These are phyloP conservation scores for Camellia japonica DNA, from an alignment of 148 eudicot genomes.

Conservation along the genomic window DNA sequence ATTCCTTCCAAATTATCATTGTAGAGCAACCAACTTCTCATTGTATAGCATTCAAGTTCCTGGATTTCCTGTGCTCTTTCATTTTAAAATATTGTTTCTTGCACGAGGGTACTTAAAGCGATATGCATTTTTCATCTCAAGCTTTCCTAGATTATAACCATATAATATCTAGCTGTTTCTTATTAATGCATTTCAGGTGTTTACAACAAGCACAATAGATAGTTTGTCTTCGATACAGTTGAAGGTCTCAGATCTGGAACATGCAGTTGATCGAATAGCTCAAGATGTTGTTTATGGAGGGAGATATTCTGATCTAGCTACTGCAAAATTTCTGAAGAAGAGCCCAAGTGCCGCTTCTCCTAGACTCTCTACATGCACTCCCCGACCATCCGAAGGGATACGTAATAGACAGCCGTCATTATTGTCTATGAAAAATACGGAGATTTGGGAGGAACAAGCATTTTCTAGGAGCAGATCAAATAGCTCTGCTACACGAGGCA, in stretches of 20 bases:
- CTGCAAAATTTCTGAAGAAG: conserved; percentile 40
- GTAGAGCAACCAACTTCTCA: neutral
- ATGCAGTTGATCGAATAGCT: conserved; percentile 54
- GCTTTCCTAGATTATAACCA: neutral
- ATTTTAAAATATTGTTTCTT: neutral
- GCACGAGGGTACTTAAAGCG: neutral
- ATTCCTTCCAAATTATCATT: neutral
- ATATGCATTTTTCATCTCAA: neutral
- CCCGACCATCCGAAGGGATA: conserved; percentile 58
- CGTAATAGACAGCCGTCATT: conserved; percentile 37
- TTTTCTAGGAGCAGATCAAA: conserved; percentile 36
- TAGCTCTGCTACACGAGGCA: conserved; percentile 29
- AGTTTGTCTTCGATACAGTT: conserved; percentile 59
- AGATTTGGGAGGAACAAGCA: conserved; percentile 43
- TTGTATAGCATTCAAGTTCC: neutral
- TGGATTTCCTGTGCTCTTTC: neutral
- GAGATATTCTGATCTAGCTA: conserved; percentile 34
- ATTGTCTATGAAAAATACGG: conserved; percentile 29
- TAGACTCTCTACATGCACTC: conserved; percentile 59
- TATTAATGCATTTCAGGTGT: conserved; percentile 46
- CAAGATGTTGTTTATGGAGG: conserved; percentile 45
- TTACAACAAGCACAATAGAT: conserved; percentile 57
- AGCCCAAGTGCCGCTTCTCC: conserved; percentile 54
- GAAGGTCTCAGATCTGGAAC: conserved; percentile 71
- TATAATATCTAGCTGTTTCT: neutral